Evolutionary conservation across 78 protist genomes (phyloP).

Genomic region (Capsaspora owczarzaki): DNA sequence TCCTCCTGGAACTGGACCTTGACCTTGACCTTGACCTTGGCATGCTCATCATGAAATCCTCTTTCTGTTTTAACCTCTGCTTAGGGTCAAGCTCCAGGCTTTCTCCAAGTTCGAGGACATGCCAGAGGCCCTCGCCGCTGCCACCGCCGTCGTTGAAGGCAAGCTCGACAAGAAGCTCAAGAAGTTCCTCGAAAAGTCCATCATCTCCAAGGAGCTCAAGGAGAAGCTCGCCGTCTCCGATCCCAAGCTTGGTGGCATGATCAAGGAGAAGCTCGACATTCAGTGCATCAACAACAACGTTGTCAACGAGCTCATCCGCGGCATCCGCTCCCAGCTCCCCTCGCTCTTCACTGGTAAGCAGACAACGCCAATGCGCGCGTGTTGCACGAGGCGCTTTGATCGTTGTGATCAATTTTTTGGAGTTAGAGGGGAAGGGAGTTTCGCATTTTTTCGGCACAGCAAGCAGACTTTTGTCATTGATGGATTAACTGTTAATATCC

Average conservation of each 20-base stretch:
- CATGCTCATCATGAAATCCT: too few relatives aligned
- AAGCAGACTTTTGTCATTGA: too few relatives aligned
- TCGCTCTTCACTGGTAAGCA: constrained; percentile 37
- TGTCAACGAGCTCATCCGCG: constrained; percentile 61
- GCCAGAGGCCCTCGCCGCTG: constrained; percentile 84
- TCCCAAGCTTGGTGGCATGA: constrained; percentile 73
- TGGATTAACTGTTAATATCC: too few relatives aligned
- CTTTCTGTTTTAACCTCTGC: too few relatives aligned
- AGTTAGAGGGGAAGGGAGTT: too few relatives aligned
- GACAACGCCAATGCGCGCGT: not conserved
- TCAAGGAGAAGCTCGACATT: constrained; percentile 72
- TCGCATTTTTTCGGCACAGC: too few relatives aligned
- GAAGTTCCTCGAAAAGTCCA: constrained; percentile 73
- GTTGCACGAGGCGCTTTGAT: too few relatives aligned
- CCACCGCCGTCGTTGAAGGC: constrained; percentile 77
- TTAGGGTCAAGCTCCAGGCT: constrained; percentile 71
- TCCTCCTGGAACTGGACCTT: too few relatives aligned
- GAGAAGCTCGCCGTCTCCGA: constrained; percentile 87
- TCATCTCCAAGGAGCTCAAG: constrained; percentile 38
- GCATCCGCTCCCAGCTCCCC: constrained; percentile 58
- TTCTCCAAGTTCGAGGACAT: constrained; percentile 79
- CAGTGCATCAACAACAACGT: constrained; percentile 41
- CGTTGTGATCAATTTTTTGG: too few relatives aligned
- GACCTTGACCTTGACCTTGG: too few relatives aligned
- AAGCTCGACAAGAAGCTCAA: constrained; percentile 61